These are phyloP conservation scores for Lodderomyces pseudojiufengensis DNA, from an alignment of 1,139 yeast species.

Conservation along the genomic window DNA sequence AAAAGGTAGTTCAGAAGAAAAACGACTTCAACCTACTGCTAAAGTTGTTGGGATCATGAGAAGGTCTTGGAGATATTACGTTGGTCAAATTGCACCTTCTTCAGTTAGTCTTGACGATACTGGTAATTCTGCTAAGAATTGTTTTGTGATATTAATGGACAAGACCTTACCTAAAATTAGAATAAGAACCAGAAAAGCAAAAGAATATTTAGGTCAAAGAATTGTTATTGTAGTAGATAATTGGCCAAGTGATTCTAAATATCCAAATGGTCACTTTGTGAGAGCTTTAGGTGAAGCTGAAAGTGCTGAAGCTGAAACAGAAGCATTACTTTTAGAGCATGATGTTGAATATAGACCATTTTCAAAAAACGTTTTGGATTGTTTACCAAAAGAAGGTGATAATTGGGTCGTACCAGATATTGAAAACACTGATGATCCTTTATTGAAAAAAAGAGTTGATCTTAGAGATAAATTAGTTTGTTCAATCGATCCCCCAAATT, in stretches of 20 bases:
- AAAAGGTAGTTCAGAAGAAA: conserved; percentile 27
- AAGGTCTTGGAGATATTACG: conserved; percentile 95
- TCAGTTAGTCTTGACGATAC: conserved; percentile 57
- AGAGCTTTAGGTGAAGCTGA: conserved; percentile 87
- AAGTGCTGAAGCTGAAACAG: conserved; percentile 93
- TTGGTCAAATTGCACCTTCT: conserved; percentile 86
- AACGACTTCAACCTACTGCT: conserved; percentile 81
- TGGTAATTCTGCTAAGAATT: conserved; percentile 65
- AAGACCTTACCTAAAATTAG: conserved; percentile 81
- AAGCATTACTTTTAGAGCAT: conserved; percentile 87
- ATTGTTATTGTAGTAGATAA: conserved; percentile 89
- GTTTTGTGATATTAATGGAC: conserved; percentile 88
- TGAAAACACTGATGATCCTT: conserved; percentile 55
- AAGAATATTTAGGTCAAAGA: conserved; percentile 77
- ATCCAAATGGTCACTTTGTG: conserved; percentile 94
- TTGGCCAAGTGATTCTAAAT: conserved; percentile 82
- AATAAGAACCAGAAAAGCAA: conserved; percentile 83
- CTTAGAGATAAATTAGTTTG: conserved; percentile 86
- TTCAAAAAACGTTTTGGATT: conserved; percentile 84
- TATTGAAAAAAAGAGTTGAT: conserved; percentile 69
- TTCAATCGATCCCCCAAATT: conserved; percentile 95
- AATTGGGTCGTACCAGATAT: conserved; percentile 84
- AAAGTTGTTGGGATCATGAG: conserved; percentile 82
- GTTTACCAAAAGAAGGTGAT: conserved; percentile 91
- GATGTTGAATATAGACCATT: conserved; percentile 97